Evolutionary conservation across 768 basidiomycete genomes (phyloP).

Genomic region (Russula compacta): DNA sequence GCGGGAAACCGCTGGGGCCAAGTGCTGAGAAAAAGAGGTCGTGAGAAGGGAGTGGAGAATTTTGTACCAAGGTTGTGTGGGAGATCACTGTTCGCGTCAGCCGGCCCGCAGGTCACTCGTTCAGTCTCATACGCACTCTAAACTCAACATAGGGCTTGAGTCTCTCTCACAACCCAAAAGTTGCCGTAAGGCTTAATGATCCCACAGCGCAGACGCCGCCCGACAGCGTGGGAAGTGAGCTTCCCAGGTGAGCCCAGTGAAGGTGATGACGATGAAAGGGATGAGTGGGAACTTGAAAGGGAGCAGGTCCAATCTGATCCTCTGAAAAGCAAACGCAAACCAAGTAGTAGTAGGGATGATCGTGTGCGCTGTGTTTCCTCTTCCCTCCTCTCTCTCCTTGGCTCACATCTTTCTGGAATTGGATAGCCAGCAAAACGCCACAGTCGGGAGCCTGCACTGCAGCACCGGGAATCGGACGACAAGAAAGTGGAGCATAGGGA

Average conservation of each 20-base stretch:
- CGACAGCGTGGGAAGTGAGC: conserved; percentile 46
- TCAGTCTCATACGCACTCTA: too few species aligned
- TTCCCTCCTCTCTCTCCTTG: neutral
- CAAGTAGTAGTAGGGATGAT: neutral
- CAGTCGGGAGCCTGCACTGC: neutral
- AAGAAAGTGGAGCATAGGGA: neutral
- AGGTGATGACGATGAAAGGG: neutral
- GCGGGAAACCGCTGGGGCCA: too few species aligned
- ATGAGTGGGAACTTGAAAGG: neutral
- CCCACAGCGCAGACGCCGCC: conserved; percentile 20
- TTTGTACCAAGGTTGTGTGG: too few species aligned
- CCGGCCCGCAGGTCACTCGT: neutral
- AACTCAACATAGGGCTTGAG: neutral
- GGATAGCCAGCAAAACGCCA: conserved; percentile 8
- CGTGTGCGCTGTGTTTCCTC: neutral
- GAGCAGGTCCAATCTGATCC: neutral
- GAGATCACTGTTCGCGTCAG: neutral
- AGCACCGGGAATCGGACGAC: neutral
- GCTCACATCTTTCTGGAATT: neutral
- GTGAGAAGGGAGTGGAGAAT: too few species aligned
- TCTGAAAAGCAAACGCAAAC: neutral
- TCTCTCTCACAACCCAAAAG: neutral
- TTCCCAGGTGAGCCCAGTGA: conserved; percentile 36
- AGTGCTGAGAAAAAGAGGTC: too few species aligned
- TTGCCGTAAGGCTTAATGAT: neutral